A percentile compares a stretch with the other conserved stretches of the same genome.
Evolutionary conservation across 495 filamentous ascomycete genomes (phyloP).

Genomic region (Podospora appendiculata): DNA sequence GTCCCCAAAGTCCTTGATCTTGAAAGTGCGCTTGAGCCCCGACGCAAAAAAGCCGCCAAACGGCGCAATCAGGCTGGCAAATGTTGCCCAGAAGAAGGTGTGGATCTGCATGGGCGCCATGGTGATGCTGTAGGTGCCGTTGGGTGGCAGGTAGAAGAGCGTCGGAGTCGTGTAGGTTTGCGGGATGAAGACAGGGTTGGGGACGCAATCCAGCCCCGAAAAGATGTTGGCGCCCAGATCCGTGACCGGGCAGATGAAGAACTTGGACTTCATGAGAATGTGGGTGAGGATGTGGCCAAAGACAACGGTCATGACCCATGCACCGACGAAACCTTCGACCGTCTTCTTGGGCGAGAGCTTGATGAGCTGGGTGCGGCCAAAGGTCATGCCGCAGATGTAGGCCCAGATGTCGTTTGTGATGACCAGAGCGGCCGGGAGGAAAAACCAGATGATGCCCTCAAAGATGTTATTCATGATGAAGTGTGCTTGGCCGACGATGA

Average conservation of each 20-base stretch:
- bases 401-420: constrained; percentile 99
- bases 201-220: constrained; percentile 81
- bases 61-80: constrained; percentile 93
- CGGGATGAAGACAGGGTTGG: constrained; percentile 87
- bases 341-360: constrained; percentile 99
- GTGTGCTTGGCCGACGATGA: constrained; percentile 96
- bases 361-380: constrained; percentile 93
- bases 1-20: constrained; percentile 99
- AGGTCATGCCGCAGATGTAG: constrained; percentile 94
- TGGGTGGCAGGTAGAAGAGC: constrained; percentile 47
- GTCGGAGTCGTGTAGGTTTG: constrained; percentile 75
- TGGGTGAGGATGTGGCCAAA: constrained; percentile 81
- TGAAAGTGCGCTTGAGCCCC: constrained; percentile 96
- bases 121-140: constrained; percentile 47
- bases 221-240: constrained; percentile 90
- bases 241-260: constrained; percentile 97
- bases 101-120: constrained; percentile 93
- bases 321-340: constrained; percentile 94
- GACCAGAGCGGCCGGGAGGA: constrained; percentile 88
- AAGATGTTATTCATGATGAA: constrained; percentile 99
- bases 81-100: constrained; percentile 81
- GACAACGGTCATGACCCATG: constrained; percentile 89
- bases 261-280: constrained; percentile 83
- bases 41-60: constrained; percentile 99
- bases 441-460: constrained; percentile 99